These are phyloP conservation scores for Fusarium chlamydosporum DNA, from an alignment of 2,329 filamentous ascomycete genomes.

Conservation along the genomic window DNA sequence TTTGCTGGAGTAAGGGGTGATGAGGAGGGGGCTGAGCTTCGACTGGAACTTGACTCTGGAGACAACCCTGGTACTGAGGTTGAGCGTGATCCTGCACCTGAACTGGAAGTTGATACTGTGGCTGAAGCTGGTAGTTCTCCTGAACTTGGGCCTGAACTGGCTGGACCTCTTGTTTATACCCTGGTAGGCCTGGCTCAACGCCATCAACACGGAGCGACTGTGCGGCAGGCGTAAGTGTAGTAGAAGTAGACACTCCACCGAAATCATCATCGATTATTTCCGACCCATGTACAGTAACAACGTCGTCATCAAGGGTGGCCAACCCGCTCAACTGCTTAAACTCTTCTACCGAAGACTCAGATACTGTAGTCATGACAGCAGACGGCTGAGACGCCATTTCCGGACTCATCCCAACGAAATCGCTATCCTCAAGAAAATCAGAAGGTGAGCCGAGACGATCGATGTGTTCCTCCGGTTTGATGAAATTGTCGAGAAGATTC, in stretches of 20 bases:
- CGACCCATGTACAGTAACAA: background rate
- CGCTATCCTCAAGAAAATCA: background rate
- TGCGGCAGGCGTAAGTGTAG: background rate
- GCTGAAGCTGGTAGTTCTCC: background rate
- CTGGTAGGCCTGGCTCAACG: background rate
- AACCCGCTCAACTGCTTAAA: background rate
- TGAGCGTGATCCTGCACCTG: background rate
- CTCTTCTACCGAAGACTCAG: background rate
- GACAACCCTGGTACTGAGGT: background rate
- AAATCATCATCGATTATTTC: no score
- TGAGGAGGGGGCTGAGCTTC: background rate
- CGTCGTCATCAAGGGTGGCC: background rate
- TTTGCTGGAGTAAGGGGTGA: background rate
- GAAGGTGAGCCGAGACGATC: background rate
- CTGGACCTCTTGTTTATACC: background rate
- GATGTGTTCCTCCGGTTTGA: background rate
- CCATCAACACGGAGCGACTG: background rate
- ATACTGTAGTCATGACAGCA: background rate
- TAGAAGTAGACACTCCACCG: background rate
- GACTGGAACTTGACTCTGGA: background rate
- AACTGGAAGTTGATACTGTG: background rate
- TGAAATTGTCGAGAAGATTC: constrained; percentile 2
- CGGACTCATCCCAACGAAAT: background rate
- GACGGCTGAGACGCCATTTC: background rate
- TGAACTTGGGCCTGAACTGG: background rate